A percentile compares a stretch with the other conserved stretches of the same genome.
Evolutionary conservation across 2,329 filamentous ascomycete genomes (phyloP).

Genomic region (Fusarium pilosicola): DNA sequence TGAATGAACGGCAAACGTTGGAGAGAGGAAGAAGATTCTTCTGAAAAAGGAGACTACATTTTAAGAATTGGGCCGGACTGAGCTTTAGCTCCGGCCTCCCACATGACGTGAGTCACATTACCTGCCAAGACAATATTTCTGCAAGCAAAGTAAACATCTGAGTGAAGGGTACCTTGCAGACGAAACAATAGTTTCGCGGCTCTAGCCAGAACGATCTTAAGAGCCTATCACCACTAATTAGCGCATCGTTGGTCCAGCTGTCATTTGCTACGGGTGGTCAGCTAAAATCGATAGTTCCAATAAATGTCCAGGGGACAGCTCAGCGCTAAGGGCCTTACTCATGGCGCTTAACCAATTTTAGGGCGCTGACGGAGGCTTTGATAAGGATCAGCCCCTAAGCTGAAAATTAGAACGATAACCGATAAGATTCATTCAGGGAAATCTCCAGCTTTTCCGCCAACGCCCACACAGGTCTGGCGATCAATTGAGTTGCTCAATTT

Average conservation of each 20-base stretch:
- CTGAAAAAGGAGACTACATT: neutral
- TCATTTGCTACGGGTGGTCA: neutral
- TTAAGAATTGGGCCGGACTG: neutral
- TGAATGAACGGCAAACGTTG: neutral
- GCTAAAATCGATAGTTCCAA: neutral
- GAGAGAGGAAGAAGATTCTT: neutral
- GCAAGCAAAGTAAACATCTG: neutral
- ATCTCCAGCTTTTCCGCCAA: neutral
- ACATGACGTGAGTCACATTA: neutral
- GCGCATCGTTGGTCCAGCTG: accelerated
- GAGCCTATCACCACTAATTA: no score
- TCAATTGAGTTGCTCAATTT: neutral
- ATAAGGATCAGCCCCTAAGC: neutral
- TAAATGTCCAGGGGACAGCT: neutral
- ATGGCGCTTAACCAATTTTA: neutral
- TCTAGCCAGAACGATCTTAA: neutral
- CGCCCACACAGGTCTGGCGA: accelerated
- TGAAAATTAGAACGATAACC: neutral
- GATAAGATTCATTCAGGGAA: neutral
- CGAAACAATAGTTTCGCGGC: neutral
- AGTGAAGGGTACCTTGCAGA: neutral
- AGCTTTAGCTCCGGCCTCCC: neutral
- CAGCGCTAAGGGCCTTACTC: neutral
- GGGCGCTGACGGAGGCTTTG: neutral
- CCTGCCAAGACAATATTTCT: neutral